These are phyloP conservation scores for Quercus tomentella DNA, from an alignment of 331 rosid species.

Conservation along the genomic window DNA sequence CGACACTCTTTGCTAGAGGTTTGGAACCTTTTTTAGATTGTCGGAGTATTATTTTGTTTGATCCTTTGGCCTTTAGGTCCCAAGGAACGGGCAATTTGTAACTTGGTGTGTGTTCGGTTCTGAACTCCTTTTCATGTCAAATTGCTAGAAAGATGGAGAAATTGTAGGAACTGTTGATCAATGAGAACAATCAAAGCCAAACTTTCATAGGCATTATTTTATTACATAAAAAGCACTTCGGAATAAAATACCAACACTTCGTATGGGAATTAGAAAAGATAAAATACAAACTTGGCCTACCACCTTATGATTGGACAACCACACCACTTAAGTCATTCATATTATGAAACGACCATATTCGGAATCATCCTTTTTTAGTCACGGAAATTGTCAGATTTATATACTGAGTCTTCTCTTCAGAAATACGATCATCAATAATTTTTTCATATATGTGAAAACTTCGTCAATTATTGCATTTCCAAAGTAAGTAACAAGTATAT, in stretches of 20 bases:
- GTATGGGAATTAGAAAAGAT: background rate
- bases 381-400: conserved; percentile 34
- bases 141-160: too few relatives aligned
- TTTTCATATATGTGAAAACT: conserved; percentile 16
- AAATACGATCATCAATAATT: conserved; percentile 27
- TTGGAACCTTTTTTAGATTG: too few relatives aligned
- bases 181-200: background rate
- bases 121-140: too few relatives aligned
- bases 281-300: background rate
- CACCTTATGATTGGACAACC: background rate
- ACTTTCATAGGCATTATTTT: too few relatives aligned
- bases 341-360: background rate
- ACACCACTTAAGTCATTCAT: background rate
- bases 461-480: conserved; percentile 39
- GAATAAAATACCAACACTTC: background rate
- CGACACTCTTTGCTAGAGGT: too few relatives aligned
- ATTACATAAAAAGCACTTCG: background rate
- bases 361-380: background rate
- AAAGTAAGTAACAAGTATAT: conserved; percentile 29
- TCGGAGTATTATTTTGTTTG: too few relatives aligned
- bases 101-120: too few relatives aligned
- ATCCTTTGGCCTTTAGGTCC: too few relatives aligned
- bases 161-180: too few relatives aligned
- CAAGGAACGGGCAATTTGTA: too few relatives aligned
- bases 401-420: conserved; percentile 31